These are phyloP conservation scores for Acmispon strigosus DNA, from an alignment of 306 rosid genomes.

Conservation along the genomic window DNA sequence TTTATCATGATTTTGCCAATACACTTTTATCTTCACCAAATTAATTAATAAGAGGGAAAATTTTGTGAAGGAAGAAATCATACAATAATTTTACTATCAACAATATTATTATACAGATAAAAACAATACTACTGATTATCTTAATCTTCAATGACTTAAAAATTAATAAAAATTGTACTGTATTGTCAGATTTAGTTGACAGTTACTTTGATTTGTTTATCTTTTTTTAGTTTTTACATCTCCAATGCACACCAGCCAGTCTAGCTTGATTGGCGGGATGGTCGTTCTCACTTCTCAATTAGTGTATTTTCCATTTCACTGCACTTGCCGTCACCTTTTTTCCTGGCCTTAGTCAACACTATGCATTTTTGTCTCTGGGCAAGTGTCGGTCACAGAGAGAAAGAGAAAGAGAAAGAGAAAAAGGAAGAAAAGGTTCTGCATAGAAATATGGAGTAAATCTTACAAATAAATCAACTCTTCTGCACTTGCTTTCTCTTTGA, in stretches of 20 bases:
- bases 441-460: conserved; percentile 9
- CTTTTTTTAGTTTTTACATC: conserved; percentile 16
- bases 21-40: too few relatives aligned
- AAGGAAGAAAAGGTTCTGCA: not conserved
- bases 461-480: conserved; percentile 76
- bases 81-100: too few relatives aligned
- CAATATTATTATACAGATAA: too few relatives aligned
- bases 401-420: not conserved
- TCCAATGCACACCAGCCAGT: not conserved
- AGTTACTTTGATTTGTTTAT: conserved; percentile 39
- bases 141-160: too few relatives aligned
- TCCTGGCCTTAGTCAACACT: conserved; percentile 20
- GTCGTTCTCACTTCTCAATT: not conserved
- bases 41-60: too few relatives aligned
- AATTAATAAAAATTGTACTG: too few relatives aligned
- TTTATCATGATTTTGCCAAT: too few relatives aligned
- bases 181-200: conserved; percentile 29
- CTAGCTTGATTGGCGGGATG: conserved; percentile 28
- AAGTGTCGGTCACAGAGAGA: conserved; percentile 21
- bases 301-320: conserved; percentile 6
- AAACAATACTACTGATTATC: too few relatives aligned
- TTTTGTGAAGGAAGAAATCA: too few relatives aligned
- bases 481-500: conserved; percentile 42
- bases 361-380: conserved; percentile 6
- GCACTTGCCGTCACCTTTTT: conserved; percentile 9